These are phyloP conservation scores for Sanghuangporus sanghuang DNA, from an alignment of 1,284 basidiomycete species.

Conservation along the genomic window DNA sequence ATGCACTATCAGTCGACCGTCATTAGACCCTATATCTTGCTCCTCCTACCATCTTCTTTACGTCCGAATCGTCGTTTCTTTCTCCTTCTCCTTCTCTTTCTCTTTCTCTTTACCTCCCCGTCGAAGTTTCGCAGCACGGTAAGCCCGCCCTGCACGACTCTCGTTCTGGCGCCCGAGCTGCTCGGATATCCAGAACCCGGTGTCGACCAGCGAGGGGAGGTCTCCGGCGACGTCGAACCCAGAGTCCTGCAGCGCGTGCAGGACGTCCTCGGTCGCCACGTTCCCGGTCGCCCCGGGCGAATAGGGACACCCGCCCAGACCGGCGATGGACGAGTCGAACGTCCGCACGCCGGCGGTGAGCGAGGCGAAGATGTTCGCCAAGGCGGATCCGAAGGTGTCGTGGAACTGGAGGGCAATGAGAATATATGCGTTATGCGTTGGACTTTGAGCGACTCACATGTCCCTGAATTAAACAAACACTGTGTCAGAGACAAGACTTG, in stretches of 20 bases:
- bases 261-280: conserved; percentile 85
- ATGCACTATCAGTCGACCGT: too few relatives aligned
- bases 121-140: conserved; percentile 48
- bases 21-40: too few relatives aligned
- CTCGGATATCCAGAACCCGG: conserved; percentile 79
- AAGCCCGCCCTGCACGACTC: conserved; percentile 80
- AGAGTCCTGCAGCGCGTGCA: conserved; percentile 74
- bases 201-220: conserved; percentile 62
- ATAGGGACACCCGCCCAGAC: conserved; percentile 93
- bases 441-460: conserved; percentile 43
- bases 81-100: not conserved
- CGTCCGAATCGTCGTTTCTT: not conserved
- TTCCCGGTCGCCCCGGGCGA: conserved; percentile 95
- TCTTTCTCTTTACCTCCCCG: conserved; percentile 27
- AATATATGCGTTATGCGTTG: conserved; percentile 17
- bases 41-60: too few relatives aligned
- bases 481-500: conserved; percentile 1
- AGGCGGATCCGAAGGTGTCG: conserved; percentile 85
- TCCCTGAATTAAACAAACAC: conserved; percentile 36
- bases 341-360: conserved; percentile 62
- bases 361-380: conserved; percentile 66
- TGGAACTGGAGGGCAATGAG: conserved; percentile 59
- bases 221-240: conserved; percentile 62
- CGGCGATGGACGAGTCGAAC: conserved; percentile 74
- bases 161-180: conserved; percentile 63